Evolutionary conservation across 192 early-diverging fungal genomes (phyloP).

Genomic region (Coemansia sp.): DNA sequence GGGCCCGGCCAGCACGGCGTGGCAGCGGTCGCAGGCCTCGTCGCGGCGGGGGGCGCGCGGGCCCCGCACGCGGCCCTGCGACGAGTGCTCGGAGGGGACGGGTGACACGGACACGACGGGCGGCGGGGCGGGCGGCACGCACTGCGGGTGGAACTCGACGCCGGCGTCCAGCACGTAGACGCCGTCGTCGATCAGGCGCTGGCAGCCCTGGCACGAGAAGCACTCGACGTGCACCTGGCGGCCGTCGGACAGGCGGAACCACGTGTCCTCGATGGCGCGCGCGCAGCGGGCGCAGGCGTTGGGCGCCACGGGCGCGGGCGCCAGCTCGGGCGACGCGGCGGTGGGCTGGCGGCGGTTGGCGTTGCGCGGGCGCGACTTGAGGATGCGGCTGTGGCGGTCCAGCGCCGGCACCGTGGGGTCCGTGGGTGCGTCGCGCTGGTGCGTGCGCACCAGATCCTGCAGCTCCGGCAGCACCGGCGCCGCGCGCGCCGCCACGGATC

Average conservation of each 20-base stretch:
- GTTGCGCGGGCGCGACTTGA: conserved; percentile 53
- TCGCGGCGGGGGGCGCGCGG: conserved; percentile 34
- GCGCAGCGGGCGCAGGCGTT: conserved; percentile 49
- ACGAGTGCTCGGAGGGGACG: conserved; percentile 24
- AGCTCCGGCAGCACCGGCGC: conserved; percentile 25
- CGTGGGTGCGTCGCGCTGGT: conserved; percentile 44
- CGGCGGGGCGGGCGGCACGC: conserved; percentile 45
- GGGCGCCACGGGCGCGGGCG: conserved; percentile 21
- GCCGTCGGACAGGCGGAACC: conserved; percentile 54
- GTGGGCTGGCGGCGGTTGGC: conserved; percentile 29
- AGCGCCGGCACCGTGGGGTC: conserved; percentile 42
- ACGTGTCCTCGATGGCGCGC: conserved; percentile 43
- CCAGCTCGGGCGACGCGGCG: conserved; percentile 9
- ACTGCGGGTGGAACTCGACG: conserved; percentile 50
- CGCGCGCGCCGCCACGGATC: too few species aligned
- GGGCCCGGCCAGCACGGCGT: conserved; percentile 33
- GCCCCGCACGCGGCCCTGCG: conserved; percentile 17
- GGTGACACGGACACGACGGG: conserved; percentile 52
- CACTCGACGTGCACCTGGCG: conserved; percentile 56
- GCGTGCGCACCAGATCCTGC: conserved; percentile 43
- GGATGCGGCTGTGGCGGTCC: conserved; percentile 42
- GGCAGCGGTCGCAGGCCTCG: conserved; percentile 50
- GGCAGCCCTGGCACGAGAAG: conserved; percentile 55
- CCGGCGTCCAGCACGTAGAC: conserved; percentile 50
- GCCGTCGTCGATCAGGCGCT: conserved; percentile 50